Evolutionary conservation across 1,284 basidiomycete genomes (phyloP).

Genomic region (Xerocomus nothofagi): DNA sequence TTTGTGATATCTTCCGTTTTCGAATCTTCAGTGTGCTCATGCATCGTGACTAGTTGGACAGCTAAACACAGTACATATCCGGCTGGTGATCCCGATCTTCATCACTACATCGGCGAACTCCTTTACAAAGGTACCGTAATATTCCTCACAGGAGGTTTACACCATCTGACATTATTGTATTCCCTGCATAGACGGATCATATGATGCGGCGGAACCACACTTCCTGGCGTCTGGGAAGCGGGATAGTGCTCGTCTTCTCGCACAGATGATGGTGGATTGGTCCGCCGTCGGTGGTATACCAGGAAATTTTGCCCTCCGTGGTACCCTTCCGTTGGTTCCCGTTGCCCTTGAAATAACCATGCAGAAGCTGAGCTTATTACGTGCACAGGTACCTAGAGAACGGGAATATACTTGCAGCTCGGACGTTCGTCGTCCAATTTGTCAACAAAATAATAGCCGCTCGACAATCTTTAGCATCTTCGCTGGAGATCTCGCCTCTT

Average conservation of each 20-base stretch:
- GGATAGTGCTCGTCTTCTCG: slow-evolving; percentile 84
- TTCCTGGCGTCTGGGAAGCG: slow-evolving; percentile 82
- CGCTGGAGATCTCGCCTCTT: slow-evolving; percentile 44
- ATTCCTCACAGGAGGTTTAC: neutral
- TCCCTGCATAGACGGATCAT: slow-evolving; percentile 60
- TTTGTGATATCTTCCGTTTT: slow-evolving; percentile 41
- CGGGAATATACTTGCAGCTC: slow-evolving; percentile 84
- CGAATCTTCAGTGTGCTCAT: slow-evolving; percentile 13
- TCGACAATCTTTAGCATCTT: slow-evolving; percentile 39
- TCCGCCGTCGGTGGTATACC: slow-evolving; percentile 44
- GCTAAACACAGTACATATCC: slow-evolving; percentile 73
- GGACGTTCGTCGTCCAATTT: slow-evolving; percentile 79
- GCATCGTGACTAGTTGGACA: slow-evolving; percentile 64
- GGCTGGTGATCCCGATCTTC: slow-evolving; percentile 81
- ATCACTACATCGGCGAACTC: slow-evolving; percentile 85
- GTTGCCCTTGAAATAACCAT: neutral
- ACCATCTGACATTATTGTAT: slow-evolving; percentile 2
- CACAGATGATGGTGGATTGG: slow-evolving; percentile 86
- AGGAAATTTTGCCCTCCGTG: slow-evolving; percentile 79
- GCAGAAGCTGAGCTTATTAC: neutral
- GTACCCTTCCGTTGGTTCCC: slow-evolving; percentile 71
- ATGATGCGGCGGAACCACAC: slow-evolving; percentile 75
- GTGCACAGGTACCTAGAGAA: slow-evolving; percentile 71
- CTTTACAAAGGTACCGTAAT: slow-evolving; percentile 74
- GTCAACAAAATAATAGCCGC: slow-evolving; percentile 56